Evolutionary conservation across 2,329 filamentous ascomycete genomes (phyloP).

Genomic region (Tetracladium maxilliforme): DNA sequence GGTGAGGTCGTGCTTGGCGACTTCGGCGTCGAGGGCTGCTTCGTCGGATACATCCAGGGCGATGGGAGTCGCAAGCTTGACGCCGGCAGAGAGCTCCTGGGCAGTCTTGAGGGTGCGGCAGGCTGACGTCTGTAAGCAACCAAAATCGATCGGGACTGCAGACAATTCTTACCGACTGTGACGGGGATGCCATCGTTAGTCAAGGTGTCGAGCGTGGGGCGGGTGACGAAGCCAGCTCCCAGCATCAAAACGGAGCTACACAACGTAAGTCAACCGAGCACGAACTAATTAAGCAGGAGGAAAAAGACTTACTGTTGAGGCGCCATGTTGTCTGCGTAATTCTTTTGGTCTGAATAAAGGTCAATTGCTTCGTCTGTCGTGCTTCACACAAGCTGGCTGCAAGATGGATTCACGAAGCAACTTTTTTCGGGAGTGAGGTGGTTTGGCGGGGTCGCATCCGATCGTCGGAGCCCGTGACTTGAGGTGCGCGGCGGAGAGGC

Average conservation of each 20-base stretch:
- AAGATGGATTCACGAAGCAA: no score
- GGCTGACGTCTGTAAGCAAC: constrained; percentile 29
- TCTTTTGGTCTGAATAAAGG: no score
- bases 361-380: no score
- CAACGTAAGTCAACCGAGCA: constrained; percentile 2
- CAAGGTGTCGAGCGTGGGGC: constrained; percentile 42
- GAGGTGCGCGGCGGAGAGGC: no score
- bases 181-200: constrained; percentile 39
- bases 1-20: constrained; percentile 66
- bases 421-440: no score
- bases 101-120: constrained; percentile 71
- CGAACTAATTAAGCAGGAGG: constrained; percentile 1
- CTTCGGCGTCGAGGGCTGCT: constrained; percentile 62
- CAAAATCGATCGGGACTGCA: constrained; percentile 1
- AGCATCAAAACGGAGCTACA: constrained; percentile 28
- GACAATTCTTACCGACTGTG: constrained; percentile 32
- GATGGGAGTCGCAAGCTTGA: constrained; percentile 61
- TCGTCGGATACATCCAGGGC: constrained; percentile 72
- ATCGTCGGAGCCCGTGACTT: no score
- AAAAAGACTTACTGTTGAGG: neutral
- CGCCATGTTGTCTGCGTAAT: no score
- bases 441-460: no score
- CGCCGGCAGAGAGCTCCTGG: constrained; percentile 56
- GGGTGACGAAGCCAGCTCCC: constrained; percentile 36
- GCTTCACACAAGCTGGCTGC: no score